Evolutionary conservation across 1,139 yeast genomes (phyloP).

Genomic region (Lodderomyces orthopsilosis): DNA sequence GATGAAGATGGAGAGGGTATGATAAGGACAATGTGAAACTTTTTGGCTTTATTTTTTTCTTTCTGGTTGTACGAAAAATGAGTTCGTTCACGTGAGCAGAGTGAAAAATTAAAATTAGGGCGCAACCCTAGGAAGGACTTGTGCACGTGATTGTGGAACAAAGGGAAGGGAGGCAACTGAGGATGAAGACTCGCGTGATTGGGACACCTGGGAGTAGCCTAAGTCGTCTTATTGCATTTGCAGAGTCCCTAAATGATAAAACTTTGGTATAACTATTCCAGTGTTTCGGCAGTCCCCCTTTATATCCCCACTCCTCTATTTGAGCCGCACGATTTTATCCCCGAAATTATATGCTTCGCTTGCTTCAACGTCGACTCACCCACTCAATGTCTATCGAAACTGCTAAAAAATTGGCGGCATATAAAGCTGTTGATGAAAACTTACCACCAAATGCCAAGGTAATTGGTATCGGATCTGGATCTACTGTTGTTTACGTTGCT

Average conservation of each 20-base stretch:
- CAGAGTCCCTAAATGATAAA: no score
- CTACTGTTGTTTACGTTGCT: slow-evolving; percentile 94
- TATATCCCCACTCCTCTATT: not conserved
- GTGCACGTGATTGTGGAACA: not conserved
- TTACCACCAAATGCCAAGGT: slow-evolving; percentile 68
- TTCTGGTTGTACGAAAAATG: not conserved
- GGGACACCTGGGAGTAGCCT: no score
- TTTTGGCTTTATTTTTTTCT: not conserved
- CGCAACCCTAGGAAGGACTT: not conserved
- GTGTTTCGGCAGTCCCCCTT: not conserved
- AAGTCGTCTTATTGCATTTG: no score
- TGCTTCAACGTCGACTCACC: not conserved
- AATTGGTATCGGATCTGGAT: slow-evolving; percentile 94
- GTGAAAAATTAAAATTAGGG: not conserved
- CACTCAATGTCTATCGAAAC: slow-evolving; percentile 39
- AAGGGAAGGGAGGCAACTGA: no score
- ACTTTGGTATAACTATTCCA: no score
- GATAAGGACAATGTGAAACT: not conserved
- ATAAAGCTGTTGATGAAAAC: slow-evolving; percentile 88
- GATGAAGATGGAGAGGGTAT: not conserved
- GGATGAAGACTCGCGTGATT: no score
- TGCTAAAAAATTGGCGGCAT: slow-evolving; percentile 86
- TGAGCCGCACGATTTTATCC: not conserved
- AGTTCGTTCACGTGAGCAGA: not conserved
- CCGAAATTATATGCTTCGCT: not conserved